A percentile compares a stretch with the other conserved stretches of the same genome.
These are phyloP conservation scores for Talaromyces piceae DNA, from an alignment of 2,329 filamentous ascomycete species.

Conservation along the genomic window DNA sequence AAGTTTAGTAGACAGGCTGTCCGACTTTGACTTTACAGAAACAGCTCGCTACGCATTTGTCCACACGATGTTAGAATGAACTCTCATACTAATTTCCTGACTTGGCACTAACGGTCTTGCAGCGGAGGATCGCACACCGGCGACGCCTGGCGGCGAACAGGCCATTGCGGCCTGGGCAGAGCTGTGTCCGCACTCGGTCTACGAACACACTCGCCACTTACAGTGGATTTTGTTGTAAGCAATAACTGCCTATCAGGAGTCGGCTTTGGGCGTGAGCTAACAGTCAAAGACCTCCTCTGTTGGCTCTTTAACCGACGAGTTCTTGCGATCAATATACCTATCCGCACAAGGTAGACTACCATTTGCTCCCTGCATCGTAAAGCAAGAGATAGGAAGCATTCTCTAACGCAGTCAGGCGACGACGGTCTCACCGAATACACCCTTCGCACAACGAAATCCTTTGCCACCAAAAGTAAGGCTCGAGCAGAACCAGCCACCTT, in stretches of 20 bases:
- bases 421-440: conserved; percentile 38
- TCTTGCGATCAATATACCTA: conserved; percentile 55
- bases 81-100: conserved; percentile 10
- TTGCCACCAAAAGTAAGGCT: conserved; percentile 13
- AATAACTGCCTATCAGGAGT: too few species aligned
- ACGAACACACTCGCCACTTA: conserved; percentile 46
- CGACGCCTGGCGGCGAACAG: conserved; percentile 48
- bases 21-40: conserved; percentile 71
- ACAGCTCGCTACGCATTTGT: conserved; percentile 71
- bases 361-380: too few species aligned
- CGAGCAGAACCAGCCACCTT: conserved; percentile 36
- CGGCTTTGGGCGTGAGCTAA: conserved; percentile 15
- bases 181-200: conserved; percentile 60
- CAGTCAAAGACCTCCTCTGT: conserved; percentile 63
- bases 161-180: conserved; percentile 65
- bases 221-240: conserved; percentile 64
- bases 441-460: conserved; percentile 27
- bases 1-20: conserved; percentile 59
- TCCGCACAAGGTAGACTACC: conserved; percentile 48
- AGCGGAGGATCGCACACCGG: conserved; percentile 52
- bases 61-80: conserved; percentile 76
- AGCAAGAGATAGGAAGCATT: neutral
- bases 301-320: conserved; percentile 62
- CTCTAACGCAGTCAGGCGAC: conserved; percentile 32
- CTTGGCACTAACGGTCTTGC: conserved; percentile 5